Evolutionary conservation across 805 yeast species (phyloP).

Genomic region (Schwanniomyces polymorphus): DNA sequence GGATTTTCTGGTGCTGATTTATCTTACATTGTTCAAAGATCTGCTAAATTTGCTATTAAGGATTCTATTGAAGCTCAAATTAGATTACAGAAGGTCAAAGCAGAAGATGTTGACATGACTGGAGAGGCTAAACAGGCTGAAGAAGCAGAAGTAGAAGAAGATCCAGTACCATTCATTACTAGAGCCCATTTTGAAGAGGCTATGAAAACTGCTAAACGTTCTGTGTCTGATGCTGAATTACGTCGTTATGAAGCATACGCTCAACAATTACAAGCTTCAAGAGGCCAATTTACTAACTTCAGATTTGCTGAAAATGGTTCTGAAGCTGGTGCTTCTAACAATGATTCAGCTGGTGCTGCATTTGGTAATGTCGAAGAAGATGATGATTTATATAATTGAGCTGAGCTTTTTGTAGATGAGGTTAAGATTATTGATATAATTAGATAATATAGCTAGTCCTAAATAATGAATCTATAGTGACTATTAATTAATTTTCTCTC

Average conservation of each 20-base stretch:
- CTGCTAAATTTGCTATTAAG: conserved; percentile 98
- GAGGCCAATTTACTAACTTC: conserved; percentile 92
- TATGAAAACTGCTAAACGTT: conserved; percentile 98
- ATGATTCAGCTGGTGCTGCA: conserved; percentile 35
- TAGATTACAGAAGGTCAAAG: conserved; percentile 33
- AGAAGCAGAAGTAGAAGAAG: conserved; percentile 71
- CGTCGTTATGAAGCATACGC: conserved; percentile 99
- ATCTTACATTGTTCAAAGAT: conserved; percentile 94
- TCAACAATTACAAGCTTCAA: conserved; percentile 91
- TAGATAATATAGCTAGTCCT: neutral
- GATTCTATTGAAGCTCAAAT: conserved; percentile 87
- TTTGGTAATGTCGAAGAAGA: conserved; percentile 54
- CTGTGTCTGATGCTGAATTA: conserved; percentile 94
- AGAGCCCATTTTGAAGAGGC: conserved; percentile 97
- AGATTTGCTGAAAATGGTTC: conserved; percentile 62
- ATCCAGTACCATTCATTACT: conserved; percentile 94
- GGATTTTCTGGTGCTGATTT: conserved; percentile 99
- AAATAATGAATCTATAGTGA: neutral
- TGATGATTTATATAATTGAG: conserved; percentile 64
- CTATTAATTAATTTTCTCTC: neutral
- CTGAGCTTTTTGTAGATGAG: conserved; percentile 1
- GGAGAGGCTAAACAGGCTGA: conserved; percentile 33
- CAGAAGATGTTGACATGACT: conserved; percentile 54
- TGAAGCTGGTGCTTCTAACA: conserved; percentile 20
- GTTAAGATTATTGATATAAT: conserved; percentile 6